A percentile compares a stretch with the other conserved stretches of the same genome.
These are phyloP conservation scores for Taphrina wiesneri DNA, from an alignment of 1,139 yeast species.

Conservation along the genomic window DNA sequence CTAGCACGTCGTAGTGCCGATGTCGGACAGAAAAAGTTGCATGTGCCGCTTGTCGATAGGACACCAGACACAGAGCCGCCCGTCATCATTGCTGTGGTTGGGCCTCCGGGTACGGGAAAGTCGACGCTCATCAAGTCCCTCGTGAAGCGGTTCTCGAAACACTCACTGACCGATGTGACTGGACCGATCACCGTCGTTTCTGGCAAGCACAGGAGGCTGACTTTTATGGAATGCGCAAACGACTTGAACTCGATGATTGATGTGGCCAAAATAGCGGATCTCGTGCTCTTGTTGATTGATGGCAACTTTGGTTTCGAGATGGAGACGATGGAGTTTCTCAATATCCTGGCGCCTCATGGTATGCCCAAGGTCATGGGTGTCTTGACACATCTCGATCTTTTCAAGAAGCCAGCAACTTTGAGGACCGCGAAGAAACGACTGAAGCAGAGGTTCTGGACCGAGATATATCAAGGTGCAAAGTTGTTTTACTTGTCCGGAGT, in stretches of 20 bases:
- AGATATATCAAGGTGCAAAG: slow-evolving; percentile 97
- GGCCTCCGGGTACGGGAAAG: slow-evolving; percentile 99
- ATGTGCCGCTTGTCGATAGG: slow-evolving; percentile 96
- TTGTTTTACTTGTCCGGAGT: slow-evolving; percentile 93
- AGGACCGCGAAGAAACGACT: slow-evolving; percentile 89
- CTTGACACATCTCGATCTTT: slow-evolving; percentile 91
- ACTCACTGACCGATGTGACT: slow-evolving; percentile 76
- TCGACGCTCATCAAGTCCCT: slow-evolving; percentile 88
- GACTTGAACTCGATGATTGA: slow-evolving; percentile 96
- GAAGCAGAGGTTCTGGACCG: slow-evolving; percentile 97
- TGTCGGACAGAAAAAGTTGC: slow-evolving; percentile 73
- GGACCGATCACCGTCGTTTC: slow-evolving; percentile 98
- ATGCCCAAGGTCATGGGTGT: slow-evolving; percentile 97
- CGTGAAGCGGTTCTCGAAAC: slow-evolving; percentile 85
- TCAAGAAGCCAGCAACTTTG: slow-evolving; percentile 83
- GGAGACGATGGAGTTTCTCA: slow-evolving; percentile 99
- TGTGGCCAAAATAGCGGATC: slow-evolving; percentile 91
- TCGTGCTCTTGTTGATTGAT: slow-evolving; percentile 83
- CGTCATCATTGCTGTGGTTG: slow-evolving; percentile 91
- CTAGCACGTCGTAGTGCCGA: slow-evolving; percentile 85
- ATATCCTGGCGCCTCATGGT: slow-evolving; percentile 96
- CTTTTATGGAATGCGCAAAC: slow-evolving; percentile 89
- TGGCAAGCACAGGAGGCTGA: slow-evolving; percentile 88
- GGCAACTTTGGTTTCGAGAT: slow-evolving; percentile 98
- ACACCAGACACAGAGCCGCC: slow-evolving; percentile 98